A percentile compares a stretch with the other conserved stretches of the same genome.
Conservation (phyloP, 163 green algal genomes). For the Chlamydomonas reinhardtii region DNA sequence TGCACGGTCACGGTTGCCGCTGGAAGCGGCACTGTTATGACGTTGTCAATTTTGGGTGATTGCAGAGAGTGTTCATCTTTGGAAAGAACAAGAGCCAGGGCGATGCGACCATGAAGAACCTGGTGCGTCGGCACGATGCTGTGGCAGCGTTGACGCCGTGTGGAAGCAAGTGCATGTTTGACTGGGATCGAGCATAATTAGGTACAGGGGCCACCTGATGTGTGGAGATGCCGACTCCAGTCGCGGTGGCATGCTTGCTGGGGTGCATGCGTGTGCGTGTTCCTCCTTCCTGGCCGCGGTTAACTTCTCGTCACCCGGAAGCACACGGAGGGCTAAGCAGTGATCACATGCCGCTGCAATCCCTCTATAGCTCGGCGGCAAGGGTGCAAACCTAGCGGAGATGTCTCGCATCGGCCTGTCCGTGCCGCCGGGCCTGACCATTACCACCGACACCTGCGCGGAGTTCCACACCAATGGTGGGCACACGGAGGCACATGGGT, state of each 20-base stretch:
- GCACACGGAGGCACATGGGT: too few species aligned
- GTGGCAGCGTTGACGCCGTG: not conserved
- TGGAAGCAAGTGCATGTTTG: not conserved
- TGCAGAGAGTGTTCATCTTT: conserved; percentile 71
- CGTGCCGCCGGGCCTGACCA: conserved; percentile 91
- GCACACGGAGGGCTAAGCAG: too few species aligned
- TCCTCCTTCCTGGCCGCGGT: too few species aligned
- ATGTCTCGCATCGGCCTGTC: conserved; percentile 88
- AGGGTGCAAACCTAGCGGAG: conserved; percentile 92
- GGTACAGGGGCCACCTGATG: too few species aligned
- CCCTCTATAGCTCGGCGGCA: conserved; percentile 75
- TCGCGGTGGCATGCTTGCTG: too few species aligned
- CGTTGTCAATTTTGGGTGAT: too few species aligned
- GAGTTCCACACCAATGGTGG: conserved; percentile 75
- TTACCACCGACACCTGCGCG: conserved; percentile 89
- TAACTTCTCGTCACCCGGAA: too few species aligned
- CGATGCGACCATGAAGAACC: conserved; percentile 74
- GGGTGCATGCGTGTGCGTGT: too few species aligned
- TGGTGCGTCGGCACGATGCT: conserved; percentile 48
- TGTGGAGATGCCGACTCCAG: too few species aligned
- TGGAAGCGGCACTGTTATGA: too few species aligned
- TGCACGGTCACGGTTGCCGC: too few species aligned
- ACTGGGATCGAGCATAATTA: not conserved
- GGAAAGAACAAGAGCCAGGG: conserved; percentile 68
- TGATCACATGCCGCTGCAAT: not conserved